phyloP scores from a whole-genome alignment of 495 filamentous ascomycete genomes.

The Penicillium goetzii region DNA sequence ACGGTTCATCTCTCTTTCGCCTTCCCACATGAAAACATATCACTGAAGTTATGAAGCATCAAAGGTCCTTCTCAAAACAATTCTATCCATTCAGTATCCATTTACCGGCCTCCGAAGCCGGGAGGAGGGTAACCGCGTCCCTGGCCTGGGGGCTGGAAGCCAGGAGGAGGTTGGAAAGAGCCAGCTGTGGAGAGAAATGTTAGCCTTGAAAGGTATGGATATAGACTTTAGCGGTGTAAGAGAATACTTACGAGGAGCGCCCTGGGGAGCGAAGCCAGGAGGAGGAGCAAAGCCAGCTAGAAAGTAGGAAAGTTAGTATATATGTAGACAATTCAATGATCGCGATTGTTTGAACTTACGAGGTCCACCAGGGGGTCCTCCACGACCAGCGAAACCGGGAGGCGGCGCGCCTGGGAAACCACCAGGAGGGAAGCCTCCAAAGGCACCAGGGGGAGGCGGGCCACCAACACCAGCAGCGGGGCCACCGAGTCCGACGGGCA shows the following conservation, averaged over 20 bases:
- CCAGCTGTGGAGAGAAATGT: conserved; percentile 41
- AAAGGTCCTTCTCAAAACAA: conserved; percentile 27
- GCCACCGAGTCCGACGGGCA: conserved; percentile 84
- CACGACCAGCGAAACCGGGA: conserved; percentile 77
- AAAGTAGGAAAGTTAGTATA: conserved; percentile 13
- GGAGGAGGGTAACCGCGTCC: conserved; percentile 74
- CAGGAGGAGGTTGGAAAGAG: conserved; percentile 71
- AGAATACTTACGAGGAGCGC: conserved; percentile 60
- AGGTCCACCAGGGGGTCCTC: conserved; percentile 63
- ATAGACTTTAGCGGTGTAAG: not conserved
- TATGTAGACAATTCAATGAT: not conserved
- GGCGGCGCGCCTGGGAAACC: conserved; percentile 70
- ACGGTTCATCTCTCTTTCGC: conserved; percentile 7
- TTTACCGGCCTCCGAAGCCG: conserved; percentile 78
- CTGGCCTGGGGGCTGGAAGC: conserved; percentile 65
- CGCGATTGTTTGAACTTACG: conserved; percentile 54
- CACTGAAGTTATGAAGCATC: conserved; percentile 27
- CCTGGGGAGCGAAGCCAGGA: conserved; percentile 64
- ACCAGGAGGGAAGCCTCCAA: conserved; percentile 63
- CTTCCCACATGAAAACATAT: conserved; percentile 25
- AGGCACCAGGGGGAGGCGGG: conserved; percentile 65
- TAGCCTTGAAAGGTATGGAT: not conserved
- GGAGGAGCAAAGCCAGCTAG: conserved; percentile 64
- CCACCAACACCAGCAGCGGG: conserved; percentile 90
- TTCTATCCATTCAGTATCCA: conserved; percentile 45